phyloP scores from a whole-genome alignment of 768 basidiomycete species.

The Lactarius indigo region DNA sequence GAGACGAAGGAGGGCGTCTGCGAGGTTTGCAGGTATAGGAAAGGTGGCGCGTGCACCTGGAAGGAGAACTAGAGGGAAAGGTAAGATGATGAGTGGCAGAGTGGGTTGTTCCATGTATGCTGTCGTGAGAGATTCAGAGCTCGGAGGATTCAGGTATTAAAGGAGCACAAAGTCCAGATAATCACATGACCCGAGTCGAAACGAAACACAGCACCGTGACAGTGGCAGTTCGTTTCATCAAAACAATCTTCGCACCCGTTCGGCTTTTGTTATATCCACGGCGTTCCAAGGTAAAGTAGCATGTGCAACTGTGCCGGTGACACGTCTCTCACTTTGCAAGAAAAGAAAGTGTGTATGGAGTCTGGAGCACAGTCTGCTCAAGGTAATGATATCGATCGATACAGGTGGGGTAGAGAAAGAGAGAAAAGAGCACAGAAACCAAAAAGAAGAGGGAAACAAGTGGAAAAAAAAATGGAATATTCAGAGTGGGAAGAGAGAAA shows the following conservation, averaged over 20 bases:
- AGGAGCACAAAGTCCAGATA: background rate
- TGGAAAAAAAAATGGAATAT: slow-evolving; percentile 5
- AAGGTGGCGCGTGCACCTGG: slow-evolving; percentile 69
- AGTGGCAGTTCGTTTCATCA: too few relatives aligned
- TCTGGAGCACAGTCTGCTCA: slow-evolving; percentile 15
- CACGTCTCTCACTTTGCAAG: slow-evolving; percentile 2
- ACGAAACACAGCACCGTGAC: too few relatives aligned
- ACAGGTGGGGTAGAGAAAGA: slow-evolving; percentile 7
- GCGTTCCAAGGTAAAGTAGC: too few relatives aligned
- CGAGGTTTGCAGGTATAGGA: slow-evolving; percentile 57
- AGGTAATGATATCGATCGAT: slow-evolving; percentile 20
- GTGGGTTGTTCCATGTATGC: slow-evolving; percentile 19
- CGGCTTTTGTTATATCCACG: too few relatives aligned
- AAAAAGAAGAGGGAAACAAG: background rate
- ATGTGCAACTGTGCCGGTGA: too few relatives aligned
- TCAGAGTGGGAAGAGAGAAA: background rate
- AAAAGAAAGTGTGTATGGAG: slow-evolving; percentile 10
- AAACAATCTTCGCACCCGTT: too few relatives aligned
- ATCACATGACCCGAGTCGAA: background rate
- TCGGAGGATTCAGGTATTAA: background rate
- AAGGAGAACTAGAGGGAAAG: slow-evolving; percentile 69
- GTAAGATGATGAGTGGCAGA: slow-evolving; percentile 66
- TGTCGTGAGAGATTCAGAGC: background rate
- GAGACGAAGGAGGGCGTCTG: slow-evolving; percentile 61
- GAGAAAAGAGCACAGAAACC: background rate